Base-by-base conservation (phyloP, 2,329 filamentous ascomycete species). In the Penicillium sp. region DNA sequence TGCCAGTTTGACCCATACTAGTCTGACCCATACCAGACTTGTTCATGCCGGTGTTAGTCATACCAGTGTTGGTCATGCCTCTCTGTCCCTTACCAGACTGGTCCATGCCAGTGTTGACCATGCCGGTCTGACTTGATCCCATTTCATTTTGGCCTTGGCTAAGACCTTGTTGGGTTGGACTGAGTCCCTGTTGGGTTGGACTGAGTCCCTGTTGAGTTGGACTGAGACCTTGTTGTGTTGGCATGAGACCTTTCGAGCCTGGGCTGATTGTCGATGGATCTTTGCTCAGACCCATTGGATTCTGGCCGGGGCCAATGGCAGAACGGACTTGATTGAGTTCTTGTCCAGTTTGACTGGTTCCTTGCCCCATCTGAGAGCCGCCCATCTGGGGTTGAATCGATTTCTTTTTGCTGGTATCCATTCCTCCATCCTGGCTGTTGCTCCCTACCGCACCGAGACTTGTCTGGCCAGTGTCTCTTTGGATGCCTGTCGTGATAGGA, bases 401-500 rank as follows among this genome's bases (percentile, higher is more conserved):
- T 60, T 42, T 13, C 38, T 38, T 56, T 22, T 42, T 15, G 35
- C 44, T 22, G 54, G 35, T 40, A 26, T 53, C 28, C 3, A 60
- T 19, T 9, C 62, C 35, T 7, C 60, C 37, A 28, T n/a, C 50
- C 37, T 63, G 49, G 33, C 56, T 58, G 19, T 38, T 59, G 38
- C 50, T 45, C 22, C 62, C 64, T 24, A 53, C 57, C 28, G 58
- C 58, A 10, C 58, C 56, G 2, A 53, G 17, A 33, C 51, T 55
- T 7, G 53, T 26, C 22, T 37, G 55, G 13, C 58, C 61, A 6
- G 47, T 57, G 38, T 63, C 47, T 55, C 63, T 56, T 38, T 62
- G 65, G 13, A 56, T 56, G 12, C 64, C 59, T 12, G 59, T 58
- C 13, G 63, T 65, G 24, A 69, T 67, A 15, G 68, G 68, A 3